phyloP scores from a whole-genome alignment of 768 basidiomycete species.

The Coprinellus micaceus region DNA sequence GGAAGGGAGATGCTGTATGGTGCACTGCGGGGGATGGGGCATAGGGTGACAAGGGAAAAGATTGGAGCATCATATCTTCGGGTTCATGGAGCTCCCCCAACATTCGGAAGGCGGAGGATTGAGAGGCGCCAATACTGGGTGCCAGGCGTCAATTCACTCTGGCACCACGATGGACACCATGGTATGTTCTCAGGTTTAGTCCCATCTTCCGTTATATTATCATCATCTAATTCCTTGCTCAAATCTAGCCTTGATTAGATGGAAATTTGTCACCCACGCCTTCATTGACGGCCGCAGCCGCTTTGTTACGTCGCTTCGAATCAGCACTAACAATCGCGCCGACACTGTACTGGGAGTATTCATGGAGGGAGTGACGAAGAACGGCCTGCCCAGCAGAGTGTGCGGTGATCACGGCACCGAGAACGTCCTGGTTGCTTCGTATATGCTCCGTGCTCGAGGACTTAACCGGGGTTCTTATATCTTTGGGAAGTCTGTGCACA shows the following conservation, averaged over 20 bases:
- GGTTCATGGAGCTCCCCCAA: constrained; percentile 15
- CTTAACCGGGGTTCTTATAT: constrained; percentile 28
- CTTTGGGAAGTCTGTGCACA: constrained; percentile 37
- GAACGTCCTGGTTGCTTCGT: constrained; percentile 32
- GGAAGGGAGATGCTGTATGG: constrained; percentile 22
- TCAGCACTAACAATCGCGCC: constrained; percentile 35
- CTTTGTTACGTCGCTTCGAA: constrained; percentile 27
- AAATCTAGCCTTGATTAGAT: constrained; percentile 27
- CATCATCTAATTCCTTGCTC: no score
- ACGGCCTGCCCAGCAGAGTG: constrained; percentile 28
- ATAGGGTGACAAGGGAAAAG: constrained; percentile 15
- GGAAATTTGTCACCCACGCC: constrained; percentile 30
- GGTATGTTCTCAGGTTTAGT: constrained; percentile 18
- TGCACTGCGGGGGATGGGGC: constrained; percentile 12
- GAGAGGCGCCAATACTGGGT: constrained; percentile 20
- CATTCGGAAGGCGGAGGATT: constrained; percentile 10
- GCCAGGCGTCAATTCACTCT: constrained; percentile 28
- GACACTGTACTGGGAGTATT: constrained; percentile 35
- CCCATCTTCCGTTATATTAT: no score
- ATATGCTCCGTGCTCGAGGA: constrained; percentile 22
- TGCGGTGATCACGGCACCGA: constrained; percentile 38
- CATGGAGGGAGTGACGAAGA: constrained; percentile 13
- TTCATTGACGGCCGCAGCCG: constrained; percentile 32
- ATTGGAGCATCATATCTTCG: constrained; percentile 19
- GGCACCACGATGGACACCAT: constrained; percentile 38